Evolutionary conservation across 805 yeast genomes (phyloP), one percentile per base, ranked within the genome.

Genomic region (Zygoascus biomembranicola): DNA sequence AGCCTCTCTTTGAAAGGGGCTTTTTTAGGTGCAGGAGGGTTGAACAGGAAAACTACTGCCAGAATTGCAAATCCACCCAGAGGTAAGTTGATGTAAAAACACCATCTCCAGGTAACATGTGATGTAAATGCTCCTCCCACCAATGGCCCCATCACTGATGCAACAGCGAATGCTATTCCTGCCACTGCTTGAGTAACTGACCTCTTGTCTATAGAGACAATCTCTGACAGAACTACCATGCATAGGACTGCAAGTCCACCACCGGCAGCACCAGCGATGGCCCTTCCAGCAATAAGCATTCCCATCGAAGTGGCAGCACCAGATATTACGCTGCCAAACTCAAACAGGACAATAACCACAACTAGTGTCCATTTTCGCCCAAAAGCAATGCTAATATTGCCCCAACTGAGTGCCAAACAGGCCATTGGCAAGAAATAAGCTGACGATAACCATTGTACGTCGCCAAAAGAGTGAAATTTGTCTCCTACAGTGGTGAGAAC

Each of bases 251-350:
- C 82, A 61, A 88, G 78, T 1, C 96, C 96, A 13, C 95, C 92
- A 18, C 95, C 96, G 14, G 96, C 96, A 54, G 85, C 76, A 20
- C 96, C 96, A 32, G 95, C 84, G 47, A 88, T 73, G 55, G 87
- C 83, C 61, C 95, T 74, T 0, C 90, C 90, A 2, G 79, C 85
- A 55, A 85, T 83, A 43, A 85, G 70, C 77, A 78, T 75, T 55
- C 74, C 68, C 80, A 85, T 80, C n/a, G 54, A 51, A 47, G 52
- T 60, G 19, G 58, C 56, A 26, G 59, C 52, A 1, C 82, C 89
- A 51, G 76, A 73, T 11, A 75, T 52, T 2, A 74, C 58, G 52
- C 74, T 71, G 8, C 78, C 78, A 5, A 69, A 31, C 18, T 69
- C 70, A 56, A 77, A 75, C 49, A 74, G 66, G 19, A 66, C 59